Conservation (phyloP, 768 basidiomycete genomes). For the Lactarius trivialis region DNA sequence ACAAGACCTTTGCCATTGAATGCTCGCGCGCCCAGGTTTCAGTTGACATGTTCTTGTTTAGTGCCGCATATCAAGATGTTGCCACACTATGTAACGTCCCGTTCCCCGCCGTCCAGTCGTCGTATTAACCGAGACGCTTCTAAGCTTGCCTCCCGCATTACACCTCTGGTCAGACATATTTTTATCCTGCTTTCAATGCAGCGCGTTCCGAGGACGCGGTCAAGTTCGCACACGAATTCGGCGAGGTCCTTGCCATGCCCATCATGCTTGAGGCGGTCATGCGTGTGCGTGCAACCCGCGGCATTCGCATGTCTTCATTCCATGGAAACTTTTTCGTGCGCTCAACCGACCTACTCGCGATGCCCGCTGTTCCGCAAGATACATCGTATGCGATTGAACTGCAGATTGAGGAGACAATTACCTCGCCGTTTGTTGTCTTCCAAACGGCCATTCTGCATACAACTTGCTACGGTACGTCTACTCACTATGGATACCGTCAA, state of each 20-base stretch:
- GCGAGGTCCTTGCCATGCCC: conserved; percentile 85
- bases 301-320: conserved; percentile 51
- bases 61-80: conserved; percentile 88
- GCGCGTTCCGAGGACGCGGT: conserved; percentile 90
- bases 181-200: conserved; percentile 98
- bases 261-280: conserved; percentile 97
- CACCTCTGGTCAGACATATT: conserved; percentile 96
- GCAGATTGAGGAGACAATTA: conserved; percentile 48
- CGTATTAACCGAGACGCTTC: neutral
- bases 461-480: conserved; percentile 37
- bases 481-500: neutral
- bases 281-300: conserved; percentile 86
- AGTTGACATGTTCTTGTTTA: conserved; percentile 99
- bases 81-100: conserved; percentile 69
- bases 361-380: conserved; percentile 49
- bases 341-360: conserved; percentile 49
- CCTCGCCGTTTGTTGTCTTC: conserved; percentile 42
- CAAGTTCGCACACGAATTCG: conserved; percentile 98
- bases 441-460: conserved; percentile 53
- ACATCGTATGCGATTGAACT: conserved; percentile 53
- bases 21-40: conserved; percentile 96
- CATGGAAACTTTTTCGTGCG: conserved; percentile 58
- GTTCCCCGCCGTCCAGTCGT: neutral
- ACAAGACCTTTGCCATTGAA: conserved; percentile 98
- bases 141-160: conserved; percentile 90